A percentile compares a stretch with the other conserved stretches of the same genome.
These are phyloP conservation scores for Diophrys appendiculata DNA, from an alignment of 73 alveolate genomes.

Conservation along the genomic window DNA sequence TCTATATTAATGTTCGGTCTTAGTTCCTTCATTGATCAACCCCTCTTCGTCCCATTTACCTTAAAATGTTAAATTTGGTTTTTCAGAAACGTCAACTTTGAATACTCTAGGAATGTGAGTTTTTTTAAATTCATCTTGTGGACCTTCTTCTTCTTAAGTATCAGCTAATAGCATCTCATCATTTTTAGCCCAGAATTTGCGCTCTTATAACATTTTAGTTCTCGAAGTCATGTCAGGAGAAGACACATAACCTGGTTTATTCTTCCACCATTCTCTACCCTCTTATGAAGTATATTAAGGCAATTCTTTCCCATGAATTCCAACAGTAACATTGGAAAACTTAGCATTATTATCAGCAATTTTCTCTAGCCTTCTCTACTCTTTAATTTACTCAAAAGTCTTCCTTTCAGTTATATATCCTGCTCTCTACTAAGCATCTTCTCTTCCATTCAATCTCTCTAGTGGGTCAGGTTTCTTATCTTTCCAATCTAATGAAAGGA, in stretches of 20 bases:
- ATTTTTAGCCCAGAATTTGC: constrained; percentile 59
- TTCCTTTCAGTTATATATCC: constrained; percentile 61
- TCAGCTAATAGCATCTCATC: constrained; percentile 56
- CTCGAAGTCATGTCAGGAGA: constrained; percentile 15
- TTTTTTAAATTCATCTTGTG: constrained; percentile 43
- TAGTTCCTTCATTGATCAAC: no score
- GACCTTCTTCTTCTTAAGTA: constrained; percentile 22
- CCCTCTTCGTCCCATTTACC: no score
- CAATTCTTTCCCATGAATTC: constrained; percentile 75
- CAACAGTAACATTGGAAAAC: constrained; percentile 63
- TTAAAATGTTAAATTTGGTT: no score
- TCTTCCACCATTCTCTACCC: constrained; percentile 22
- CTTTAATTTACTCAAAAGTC: constrained; percentile 64
- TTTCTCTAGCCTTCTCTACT: constrained; percentile 66
- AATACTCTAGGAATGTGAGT: not conserved
- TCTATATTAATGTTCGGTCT: no score
- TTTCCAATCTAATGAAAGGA: no score
- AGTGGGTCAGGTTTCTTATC: no score
- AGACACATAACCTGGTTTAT: not conserved
- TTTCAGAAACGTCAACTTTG: not conserved
- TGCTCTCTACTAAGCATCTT: constrained; percentile 65
- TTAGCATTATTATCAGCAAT: constrained; percentile 74
- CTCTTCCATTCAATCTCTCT: no score
- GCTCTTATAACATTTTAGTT: constrained; percentile 1
- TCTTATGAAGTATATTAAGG: constrained; percentile 45